phyloP scores from a whole-genome alignment of 169 alveolate genomes.

The Plasmodium relictum region DNA sequence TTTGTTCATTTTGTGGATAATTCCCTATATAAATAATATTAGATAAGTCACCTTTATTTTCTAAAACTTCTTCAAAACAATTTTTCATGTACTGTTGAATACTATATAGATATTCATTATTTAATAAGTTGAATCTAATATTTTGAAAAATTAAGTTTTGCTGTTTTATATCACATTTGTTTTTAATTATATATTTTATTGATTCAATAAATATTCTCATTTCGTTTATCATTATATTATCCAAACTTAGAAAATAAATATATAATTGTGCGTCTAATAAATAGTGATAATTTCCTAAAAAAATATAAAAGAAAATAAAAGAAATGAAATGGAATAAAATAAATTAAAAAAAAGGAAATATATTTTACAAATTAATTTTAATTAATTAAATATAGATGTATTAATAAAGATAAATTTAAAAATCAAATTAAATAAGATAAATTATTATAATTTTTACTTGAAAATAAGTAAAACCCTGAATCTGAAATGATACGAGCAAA shows the following conservation, averaged over 20 bases:
- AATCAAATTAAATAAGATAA: background rate
- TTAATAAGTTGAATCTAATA: conserved; percentile 38
- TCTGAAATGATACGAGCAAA: conserved; percentile 59
- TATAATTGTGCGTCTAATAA: conserved; percentile 38
- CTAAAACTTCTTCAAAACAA: conserved; percentile 55
- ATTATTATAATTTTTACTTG: conserved; percentile 21
- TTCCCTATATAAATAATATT: conserved; percentile 62
- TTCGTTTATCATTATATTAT: conserved; percentile 56
- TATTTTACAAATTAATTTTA: background rate
- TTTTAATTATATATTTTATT: conserved; percentile 51
- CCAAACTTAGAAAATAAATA: conserved; percentile 36
- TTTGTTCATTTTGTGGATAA: background rate
- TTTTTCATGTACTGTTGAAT: conserved; percentile 40
- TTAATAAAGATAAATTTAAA: background rate
- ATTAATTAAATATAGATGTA: background rate
- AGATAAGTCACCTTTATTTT: conserved; percentile 44
- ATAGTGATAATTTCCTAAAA: conserved; percentile 47
- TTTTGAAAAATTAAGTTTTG: conserved; percentile 35
- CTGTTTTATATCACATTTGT: conserved; percentile 42
- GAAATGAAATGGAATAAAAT: background rate
- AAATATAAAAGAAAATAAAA: background rate
- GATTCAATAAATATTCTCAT: conserved; percentile 59
- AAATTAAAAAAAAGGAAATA: background rate
- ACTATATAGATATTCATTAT: conserved; percentile 27
- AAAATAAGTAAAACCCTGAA: conserved; percentile 31